phyloP scores from a whole-genome alignment of 208 protist species.

The Trypanosoma rangeli region DNA sequence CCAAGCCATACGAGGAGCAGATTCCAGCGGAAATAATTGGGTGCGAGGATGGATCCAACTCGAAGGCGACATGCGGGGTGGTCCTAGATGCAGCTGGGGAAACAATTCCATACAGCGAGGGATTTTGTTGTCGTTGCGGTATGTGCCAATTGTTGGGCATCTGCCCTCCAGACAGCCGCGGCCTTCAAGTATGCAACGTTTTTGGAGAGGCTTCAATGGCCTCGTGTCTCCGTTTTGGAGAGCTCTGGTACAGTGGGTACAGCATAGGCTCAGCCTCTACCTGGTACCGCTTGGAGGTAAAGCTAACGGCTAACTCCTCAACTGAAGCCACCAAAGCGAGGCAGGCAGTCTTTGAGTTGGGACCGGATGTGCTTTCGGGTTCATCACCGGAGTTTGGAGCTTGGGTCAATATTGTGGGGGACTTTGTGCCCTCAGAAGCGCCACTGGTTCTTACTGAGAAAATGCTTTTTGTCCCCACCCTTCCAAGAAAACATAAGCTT shows the following conservation, averaged over 20 bases:
- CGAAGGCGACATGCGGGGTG: conserved; percentile 71
- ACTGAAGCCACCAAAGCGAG: conserved; percentile 1
- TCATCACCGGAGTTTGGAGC: conserved; percentile 41
- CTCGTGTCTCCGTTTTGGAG: conserved; percentile 81
- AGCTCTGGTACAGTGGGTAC: conserved; percentile 84
- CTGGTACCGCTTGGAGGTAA: conserved; percentile 70
- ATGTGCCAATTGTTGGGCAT: conserved; percentile 62
- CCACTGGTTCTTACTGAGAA: conserved; percentile 52
- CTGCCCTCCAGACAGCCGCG: conserved; percentile 55
- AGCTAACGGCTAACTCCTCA: conserved; percentile 30
- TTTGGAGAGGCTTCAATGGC: conserved; percentile 53
- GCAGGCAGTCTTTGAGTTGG: conserved; percentile 44
- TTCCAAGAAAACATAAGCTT: conserved; percentile 36
- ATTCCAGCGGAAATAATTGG: conserved; percentile 47
- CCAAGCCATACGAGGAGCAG: conserved; percentile 75
- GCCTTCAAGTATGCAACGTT: conserved; percentile 55
- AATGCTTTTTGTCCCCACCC: conserved; percentile 77
- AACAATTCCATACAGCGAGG: conserved; percentile 75
- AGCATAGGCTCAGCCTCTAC: conserved; percentile 51
- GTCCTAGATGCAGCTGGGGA: conserved; percentile 35
- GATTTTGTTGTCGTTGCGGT: conserved; percentile 86
- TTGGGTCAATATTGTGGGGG: conserved; percentile 65
- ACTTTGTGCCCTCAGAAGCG: conserved; percentile 51
- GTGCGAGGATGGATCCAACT: conserved; percentile 58
- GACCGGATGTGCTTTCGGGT: conserved; percentile 39